Percentiles rank a stretch among this genome's conserved stretches.
These are phyloP conservation scores for Sodiomyces alkalinus DNA, from an alignment of 2,329 filamentous ascomycete genomes.

Conservation along the genomic window DNA sequence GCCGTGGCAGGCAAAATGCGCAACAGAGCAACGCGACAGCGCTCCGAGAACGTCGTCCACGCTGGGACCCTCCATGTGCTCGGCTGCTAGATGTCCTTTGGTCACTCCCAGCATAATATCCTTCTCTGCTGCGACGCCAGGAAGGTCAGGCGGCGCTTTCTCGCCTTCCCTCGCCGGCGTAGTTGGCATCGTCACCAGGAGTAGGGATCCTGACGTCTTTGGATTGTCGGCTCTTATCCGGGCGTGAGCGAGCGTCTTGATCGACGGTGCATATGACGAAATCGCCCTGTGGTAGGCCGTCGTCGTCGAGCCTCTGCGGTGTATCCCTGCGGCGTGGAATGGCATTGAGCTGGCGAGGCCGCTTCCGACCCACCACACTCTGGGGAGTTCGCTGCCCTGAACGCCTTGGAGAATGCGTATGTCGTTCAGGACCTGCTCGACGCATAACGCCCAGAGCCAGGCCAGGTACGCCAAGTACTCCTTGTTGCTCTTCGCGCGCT, in stretches of 20 bases:
- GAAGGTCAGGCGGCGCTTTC: no score
- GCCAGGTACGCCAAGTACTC: not conserved
- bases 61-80: not conserved
- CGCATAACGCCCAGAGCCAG: constrained; percentile 6
- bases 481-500: not conserved
- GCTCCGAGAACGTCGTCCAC: not conserved
- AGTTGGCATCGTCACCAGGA: no score
- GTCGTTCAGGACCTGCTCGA: constrained; percentile 2
- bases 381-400: constrained; percentile 1
- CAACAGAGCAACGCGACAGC: not conserved
- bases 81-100: no score
- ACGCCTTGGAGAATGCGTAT: not conserved
- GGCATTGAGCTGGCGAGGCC: constrained; percentile 6
- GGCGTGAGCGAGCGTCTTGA: constrained; percentile 3
- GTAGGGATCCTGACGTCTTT: no score
- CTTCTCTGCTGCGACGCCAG: no score
- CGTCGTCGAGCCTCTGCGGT: not conserved
- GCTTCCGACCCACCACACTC: constrained; percentile 7
- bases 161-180: no score
- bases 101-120: no score
- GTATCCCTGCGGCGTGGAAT: constrained; percentile 6
- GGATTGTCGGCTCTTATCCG: no score
- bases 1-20: constrained; percentile 9
- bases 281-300: constrained; percentile 1
- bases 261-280: constrained; percentile 6